Evolutionary conservation across 441 rosid species (phyloP), one percentile per base, ranked within the genome.

Genomic region (Pelargonium australe): DNA sequence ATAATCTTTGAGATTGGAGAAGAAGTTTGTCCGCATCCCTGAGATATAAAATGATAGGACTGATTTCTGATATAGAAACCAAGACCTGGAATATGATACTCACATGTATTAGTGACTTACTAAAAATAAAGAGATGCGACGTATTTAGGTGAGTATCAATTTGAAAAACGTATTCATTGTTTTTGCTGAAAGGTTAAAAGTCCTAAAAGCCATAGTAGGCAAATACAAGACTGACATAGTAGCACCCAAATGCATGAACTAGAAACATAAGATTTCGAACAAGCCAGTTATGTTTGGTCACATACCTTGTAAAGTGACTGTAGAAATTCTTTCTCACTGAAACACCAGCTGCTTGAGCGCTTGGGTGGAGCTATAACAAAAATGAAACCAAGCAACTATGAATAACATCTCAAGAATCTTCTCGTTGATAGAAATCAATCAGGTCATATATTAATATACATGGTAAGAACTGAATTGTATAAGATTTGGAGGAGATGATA

Each of bases 301-400:
- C 55, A 2, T 85, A 94, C 97, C 95, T 95, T 89, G 86, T 84
- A 84, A 70, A 95, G 90, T 63, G 99, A 87, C 64, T 85, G 89
- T 34, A 92, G 66, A 79, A 95, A 92, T 63, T 80, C 77, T 78
- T 83, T 92, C 81, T 90, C 96, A 55, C 89, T 87, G 19, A 95
- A 95, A 49, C 92, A 92, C 88, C 91, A 87, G 79, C 85, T 83
- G 75, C 80, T 80, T 23, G 75, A 58, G 51, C 87, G 88, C 78
- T 77, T 91, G 68, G 76, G 71, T 53, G 76, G 72, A 71, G 80
- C 97, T 91, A 66, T 67, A 17, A 79, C 67, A 19, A 16, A 53
- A 65, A 74, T 17, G 14, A 64, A 77, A 64, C 16, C 2, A 19
- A 55, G 17, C 23, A 16, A 16, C 9, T 14, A 55, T 14, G 61